A percentile compares a stretch with the other conserved stretches of the same genome.
Evolutionary conservation across 1,139 yeast genomes (phyloP).

Genomic region (Geotrichum carabidarum): DNA sequence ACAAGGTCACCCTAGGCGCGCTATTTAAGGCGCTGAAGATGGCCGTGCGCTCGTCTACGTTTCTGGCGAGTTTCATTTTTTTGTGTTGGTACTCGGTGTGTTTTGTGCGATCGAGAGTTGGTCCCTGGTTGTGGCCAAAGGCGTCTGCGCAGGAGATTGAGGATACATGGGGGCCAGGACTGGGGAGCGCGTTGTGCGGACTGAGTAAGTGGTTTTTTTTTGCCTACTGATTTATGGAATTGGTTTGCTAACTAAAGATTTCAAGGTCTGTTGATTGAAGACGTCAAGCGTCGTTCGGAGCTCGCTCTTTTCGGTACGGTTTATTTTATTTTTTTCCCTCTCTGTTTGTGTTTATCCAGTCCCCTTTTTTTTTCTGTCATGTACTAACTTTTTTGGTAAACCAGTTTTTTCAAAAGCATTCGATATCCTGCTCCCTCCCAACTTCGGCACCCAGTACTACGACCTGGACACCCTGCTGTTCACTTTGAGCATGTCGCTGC

Average conservation of each 20-base stretch:
- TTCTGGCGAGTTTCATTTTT: slow-evolving; percentile 39
- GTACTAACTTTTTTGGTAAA: neutral
- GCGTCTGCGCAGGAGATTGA: slow-evolving; percentile 35
- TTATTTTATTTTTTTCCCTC: neutral
- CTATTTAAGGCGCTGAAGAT: slow-evolving; percentile 15
- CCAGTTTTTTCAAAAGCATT: slow-evolving; percentile 17
- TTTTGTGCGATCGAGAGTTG: slow-evolving; percentile 37
- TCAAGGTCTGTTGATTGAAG: slow-evolving; percentile 36
- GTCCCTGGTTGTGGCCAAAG: slow-evolving; percentile 33
- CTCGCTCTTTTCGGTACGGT: slow-evolving; percentile 38
- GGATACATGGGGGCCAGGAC: slow-evolving; percentile 37
- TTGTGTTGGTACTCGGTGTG: slow-evolving; percentile 44
- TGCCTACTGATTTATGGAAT: neutral
- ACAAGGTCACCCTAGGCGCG: slow-evolving; percentile 6
- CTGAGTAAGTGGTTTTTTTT: slow-evolving; percentile 28
- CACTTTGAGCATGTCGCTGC: slow-evolving; percentile 6
- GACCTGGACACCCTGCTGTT: slow-evolving; percentile 3
- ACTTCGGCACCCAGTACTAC: slow-evolving; percentile 8
- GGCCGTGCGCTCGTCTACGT: slow-evolving; percentile 39
- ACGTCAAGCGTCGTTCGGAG: slow-evolving; percentile 40
- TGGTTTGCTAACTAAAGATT: neutral
- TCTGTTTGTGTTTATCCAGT: too few species aligned
- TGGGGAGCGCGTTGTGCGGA: slow-evolving; percentile 40
- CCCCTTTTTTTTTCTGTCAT: too few species aligned
- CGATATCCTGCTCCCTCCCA: slow-evolving; percentile 13